Percentiles rank a stretch among this genome's conserved stretches.
These are phyloP conservation scores for Claviceps monticola DNA, from an alignment of 2,329 filamentous ascomycete species.

Conservation along the genomic window DNA sequence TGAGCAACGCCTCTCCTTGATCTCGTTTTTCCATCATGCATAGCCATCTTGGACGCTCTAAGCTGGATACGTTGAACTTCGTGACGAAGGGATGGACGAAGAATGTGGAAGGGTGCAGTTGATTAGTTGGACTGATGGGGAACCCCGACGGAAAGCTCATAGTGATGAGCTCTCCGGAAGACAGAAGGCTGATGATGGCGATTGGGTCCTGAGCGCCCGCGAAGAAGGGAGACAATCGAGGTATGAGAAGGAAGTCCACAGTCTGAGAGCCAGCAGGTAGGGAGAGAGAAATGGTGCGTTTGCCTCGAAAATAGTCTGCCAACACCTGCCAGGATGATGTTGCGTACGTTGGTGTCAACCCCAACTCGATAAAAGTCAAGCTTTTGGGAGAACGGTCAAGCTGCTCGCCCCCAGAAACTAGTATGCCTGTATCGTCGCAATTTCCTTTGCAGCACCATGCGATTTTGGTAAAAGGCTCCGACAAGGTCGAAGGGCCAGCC, in stretches of 20 bases:
- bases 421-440: conserved; percentile 78
- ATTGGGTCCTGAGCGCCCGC: conserved; percentile 82
- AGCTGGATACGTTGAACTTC: conserved; percentile 53
- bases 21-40: conserved; percentile 76
- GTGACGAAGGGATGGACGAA: conserved; percentile 85
- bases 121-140: conserved; percentile 82
- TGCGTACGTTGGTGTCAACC: conserved; percentile 75
- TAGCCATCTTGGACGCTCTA: conserved; percentile 74
- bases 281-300: conserved; percentile 54
- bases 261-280: conserved; percentile 68
- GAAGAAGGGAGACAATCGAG: conserved; percentile 72
- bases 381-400: conserved; percentile 56
- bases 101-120: conserved; percentile 74
- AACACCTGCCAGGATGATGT: conserved; percentile 84
- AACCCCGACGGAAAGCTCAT: conserved; percentile 87
- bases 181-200: conserved; percentile 63
- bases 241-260: conserved; percentile 69
- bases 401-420: conserved; percentile 70
- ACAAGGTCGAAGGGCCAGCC: conserved; percentile 41
- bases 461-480: conserved; percentile 64
- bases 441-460: conserved; percentile 92
- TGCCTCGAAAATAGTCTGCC: conserved; percentile 65
- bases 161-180: conserved; percentile 79
- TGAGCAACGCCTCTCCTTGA: conserved; percentile 63
- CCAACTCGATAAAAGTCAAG: conserved; percentile 80